Base-by-base conservation (phyloP, 2,329 filamentous ascomycete genomes). In the Fonsecaea pedrosoi region DNA sequence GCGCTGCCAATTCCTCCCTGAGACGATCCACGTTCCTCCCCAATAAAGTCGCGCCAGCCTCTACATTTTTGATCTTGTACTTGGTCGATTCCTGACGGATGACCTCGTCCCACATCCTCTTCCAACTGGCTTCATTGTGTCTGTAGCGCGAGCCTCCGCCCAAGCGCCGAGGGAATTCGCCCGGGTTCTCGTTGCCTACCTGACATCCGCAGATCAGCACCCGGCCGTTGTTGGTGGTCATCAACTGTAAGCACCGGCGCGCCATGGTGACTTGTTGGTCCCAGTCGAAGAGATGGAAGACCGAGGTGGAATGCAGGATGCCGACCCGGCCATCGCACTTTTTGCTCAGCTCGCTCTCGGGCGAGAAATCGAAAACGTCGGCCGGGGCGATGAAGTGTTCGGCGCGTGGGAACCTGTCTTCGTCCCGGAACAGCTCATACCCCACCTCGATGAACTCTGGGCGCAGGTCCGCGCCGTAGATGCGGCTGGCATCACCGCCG, bases 81-180 rank as follows among this genome's bases (percentile, higher is more conserved):
- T 30, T 70, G 55, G 60, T 67, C 21, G 61, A 57, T 8, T 69
- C 57, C 60, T 82, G 73, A 37, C 66, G 68, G 8, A 84, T 84
- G 32, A 86, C 80, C 67, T 85, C 82, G 60, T 85, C 78, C 86
- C 86, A 88, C 30, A 88, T 75, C 40, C 72, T 72, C 70, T 83
- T 82, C 75, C 86, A 87, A 64, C 80, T 85, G 7, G 75, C 73
- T 38, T 80, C 77, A 67, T 84, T 79, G 72, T 73, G 71, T n/a
- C 68, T 60, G 60, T 71, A 72, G 12, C 66, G 66, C 15, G 37
- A 60, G 18, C 70, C 66, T 21, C 70, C 60, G 18, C 63, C 61
- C 18, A 65, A 59, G 35, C 61, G 57, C 48, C 70, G 56, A 13
- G 69, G 54, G 18, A 65, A 68, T 57, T 74, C 68, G 5, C 57